Evolutionary conservation across 2,329 filamentous ascomycete genomes (phyloP).

Genomic region (Ophiostoma himal-ulmi): DNA sequence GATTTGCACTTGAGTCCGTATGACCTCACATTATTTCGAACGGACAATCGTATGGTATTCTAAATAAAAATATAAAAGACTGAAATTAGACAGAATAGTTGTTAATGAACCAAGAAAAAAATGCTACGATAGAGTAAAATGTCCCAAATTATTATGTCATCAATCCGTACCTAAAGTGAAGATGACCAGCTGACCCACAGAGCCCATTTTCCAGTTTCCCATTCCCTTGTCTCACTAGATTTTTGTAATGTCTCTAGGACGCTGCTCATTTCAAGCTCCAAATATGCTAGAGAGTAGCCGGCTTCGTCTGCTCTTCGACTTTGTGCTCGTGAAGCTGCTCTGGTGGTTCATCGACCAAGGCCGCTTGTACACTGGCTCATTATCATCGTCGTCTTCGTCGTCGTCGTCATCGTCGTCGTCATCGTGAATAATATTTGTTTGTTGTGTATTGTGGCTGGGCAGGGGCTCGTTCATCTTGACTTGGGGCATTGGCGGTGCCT

Average conservation of each 20-base stretch:
- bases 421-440: background rate
- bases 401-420: conserved; percentile 5
- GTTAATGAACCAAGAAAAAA: background rate
- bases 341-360: conserved; percentile 13
- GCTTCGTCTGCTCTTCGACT: conserved; percentile 12
- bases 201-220: background rate
- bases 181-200: background rate
- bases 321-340: conserved; percentile 9
- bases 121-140: background rate
- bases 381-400: conserved; percentile 11
- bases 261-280: background rate
- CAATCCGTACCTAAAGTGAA: background rate
- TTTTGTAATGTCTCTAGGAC: background rate
- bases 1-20: background rate
- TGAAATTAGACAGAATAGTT: background rate
- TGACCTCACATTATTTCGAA: background rate
- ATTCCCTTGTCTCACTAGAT: background rate
- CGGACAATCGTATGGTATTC: background rate
- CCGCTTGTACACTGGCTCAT: conserved; percentile 13
- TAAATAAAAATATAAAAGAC: background rate
- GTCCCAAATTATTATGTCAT: background rate
- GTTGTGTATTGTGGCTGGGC: background rate
- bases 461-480: background rate
- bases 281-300: conserved; percentile 6
- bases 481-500: background rate